Evolutionary conservation across 2,329 filamentous ascomycete species (phyloP), one percentile per base, ranked within the genome.

Genomic region (Triangularia verruculosa): DNA sequence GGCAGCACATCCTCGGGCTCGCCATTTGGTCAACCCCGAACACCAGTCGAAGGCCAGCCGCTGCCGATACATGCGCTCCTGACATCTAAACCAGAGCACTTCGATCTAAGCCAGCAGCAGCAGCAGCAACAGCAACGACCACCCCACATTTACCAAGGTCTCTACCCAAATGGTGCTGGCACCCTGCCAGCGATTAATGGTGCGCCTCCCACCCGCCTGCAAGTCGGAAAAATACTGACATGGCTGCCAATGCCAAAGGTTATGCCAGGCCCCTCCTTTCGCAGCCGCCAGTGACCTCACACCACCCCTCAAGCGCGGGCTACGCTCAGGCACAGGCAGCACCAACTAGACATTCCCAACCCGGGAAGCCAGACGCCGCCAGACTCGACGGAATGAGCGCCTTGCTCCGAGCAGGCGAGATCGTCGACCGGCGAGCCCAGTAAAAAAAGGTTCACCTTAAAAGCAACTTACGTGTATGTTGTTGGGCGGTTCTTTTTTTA

Each of bases 331-430:
- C 62, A 5, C 13, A 43, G 13, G 17, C 63, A 32, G 51, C 63
- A 0, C 27, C 59, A 3, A 12, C 54, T 32, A 56, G 59, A 54
- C 34, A 55, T n/a, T 25, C 69, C 11, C 64, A 64, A 6, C 69
- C 54, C 4, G 57, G 69, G 15, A 74, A 75, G 15, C 72, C 69
- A 2, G 74, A 75, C 3, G 67, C 34, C 4, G 67, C 39, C 4
- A 71, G 74, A 3, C 73, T 87, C 20, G 85, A 88, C 65, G 85
- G 85, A 1, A 84, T 88, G 75, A 85, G 79, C 64, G 85, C 85
- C 6, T 74, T 88, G 11, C 72, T 88, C 1, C 79, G 78, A 65
- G 86, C 86, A 9, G 84, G 85, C 30, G 85, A 87, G 68, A 83
- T 88, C 65, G 83, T 87, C 43, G 82, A 82, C 63, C 79, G 80